Conservation (phyloP, 192 early-diverging fungal genomes). For the Coemansia sp. region DNA sequence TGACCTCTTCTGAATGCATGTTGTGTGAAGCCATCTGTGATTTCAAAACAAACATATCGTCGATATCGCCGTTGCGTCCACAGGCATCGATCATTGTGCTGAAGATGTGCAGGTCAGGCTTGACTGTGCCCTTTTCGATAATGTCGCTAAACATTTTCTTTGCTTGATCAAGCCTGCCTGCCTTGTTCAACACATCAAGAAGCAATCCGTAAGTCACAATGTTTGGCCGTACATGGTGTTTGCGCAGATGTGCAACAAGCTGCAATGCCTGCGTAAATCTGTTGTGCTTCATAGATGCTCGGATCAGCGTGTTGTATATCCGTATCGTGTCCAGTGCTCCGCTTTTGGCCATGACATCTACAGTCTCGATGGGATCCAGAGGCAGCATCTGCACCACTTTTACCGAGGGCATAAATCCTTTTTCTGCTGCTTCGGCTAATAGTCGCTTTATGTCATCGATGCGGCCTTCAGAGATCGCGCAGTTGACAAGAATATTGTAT, state of each 20-base stretch:
- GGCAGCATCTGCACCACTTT: conserved; percentile 24
- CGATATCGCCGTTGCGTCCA: conserved; percentile 37
- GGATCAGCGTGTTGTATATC: conserved; percentile 45
- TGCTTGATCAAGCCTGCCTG: conserved; percentile 33
- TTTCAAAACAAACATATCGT: conserved; percentile 29
- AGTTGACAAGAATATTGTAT: conserved; percentile 29
- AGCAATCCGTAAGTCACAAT: conserved; percentile 46
- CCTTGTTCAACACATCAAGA: conserved; percentile 51
- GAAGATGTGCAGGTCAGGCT: conserved; percentile 43
- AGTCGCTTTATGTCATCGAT: conserved; percentile 21
- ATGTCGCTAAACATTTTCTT: conserved; percentile 31
- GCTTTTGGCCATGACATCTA: conserved; percentile 21
- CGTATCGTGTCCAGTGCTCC: conserved; percentile 25
- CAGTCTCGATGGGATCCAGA: conserved; percentile 24
- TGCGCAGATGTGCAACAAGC: conserved; percentile 41
- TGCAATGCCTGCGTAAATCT: conserved; percentile 30
- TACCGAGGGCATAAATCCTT: conserved; percentile 29
- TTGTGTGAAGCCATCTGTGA: conserved; percentile 25
- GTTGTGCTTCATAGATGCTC: conserved; percentile 34
- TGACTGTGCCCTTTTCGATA: conserved; percentile 14
- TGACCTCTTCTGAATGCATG: conserved; percentile 16
- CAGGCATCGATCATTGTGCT: conserved; percentile 49
- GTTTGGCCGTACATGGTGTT: conserved; percentile 25
- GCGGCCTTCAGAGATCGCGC: conserved; percentile 24
- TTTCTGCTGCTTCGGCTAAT: conserved; percentile 14